Conservation (phyloP, 2,329 filamentous ascomycete species). For the Tolypocladium pustulatum region DNA sequence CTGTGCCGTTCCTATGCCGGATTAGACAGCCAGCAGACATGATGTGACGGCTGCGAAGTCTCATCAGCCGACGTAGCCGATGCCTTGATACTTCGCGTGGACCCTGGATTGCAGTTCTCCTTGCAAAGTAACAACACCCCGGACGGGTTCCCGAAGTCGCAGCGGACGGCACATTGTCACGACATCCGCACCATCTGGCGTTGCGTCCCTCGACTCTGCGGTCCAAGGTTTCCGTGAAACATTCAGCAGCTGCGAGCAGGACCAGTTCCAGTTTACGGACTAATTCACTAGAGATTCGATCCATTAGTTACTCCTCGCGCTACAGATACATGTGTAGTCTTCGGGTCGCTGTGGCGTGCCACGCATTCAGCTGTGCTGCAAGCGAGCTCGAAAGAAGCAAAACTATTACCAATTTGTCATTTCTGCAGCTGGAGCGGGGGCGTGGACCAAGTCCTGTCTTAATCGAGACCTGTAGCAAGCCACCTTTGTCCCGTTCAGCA, state of each 20-base stretch:
- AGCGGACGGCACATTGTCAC: background rate
- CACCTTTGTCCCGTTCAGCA: background rate
- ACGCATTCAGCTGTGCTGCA: background rate
- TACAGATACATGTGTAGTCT: background rate
- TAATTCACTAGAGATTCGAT: background rate
- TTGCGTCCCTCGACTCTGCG: background rate
- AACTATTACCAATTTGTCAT: background rate
- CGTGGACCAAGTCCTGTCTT: background rate
- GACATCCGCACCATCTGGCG: background rate
- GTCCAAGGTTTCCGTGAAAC: too few relatives aligned
- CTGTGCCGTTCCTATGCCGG: background rate
- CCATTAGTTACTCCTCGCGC: background rate
- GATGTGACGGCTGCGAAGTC: background rate
- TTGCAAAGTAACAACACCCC: background rate
- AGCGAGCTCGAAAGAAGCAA: background rate
- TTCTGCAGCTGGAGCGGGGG: background rate
- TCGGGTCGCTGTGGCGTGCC: background rate
- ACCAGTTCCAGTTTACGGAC: too few relatives aligned
- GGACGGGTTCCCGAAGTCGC: background rate
- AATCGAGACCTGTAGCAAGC: background rate
- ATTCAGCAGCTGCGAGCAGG: background rate
- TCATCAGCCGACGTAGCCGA: background rate
- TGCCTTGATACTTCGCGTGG: background rate
- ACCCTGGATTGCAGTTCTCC: too few relatives aligned
- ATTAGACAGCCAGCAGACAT: background rate